Conservation (phyloP, 768 basidiomycete genomes). For the Gautieria morchelliformis region DNA sequence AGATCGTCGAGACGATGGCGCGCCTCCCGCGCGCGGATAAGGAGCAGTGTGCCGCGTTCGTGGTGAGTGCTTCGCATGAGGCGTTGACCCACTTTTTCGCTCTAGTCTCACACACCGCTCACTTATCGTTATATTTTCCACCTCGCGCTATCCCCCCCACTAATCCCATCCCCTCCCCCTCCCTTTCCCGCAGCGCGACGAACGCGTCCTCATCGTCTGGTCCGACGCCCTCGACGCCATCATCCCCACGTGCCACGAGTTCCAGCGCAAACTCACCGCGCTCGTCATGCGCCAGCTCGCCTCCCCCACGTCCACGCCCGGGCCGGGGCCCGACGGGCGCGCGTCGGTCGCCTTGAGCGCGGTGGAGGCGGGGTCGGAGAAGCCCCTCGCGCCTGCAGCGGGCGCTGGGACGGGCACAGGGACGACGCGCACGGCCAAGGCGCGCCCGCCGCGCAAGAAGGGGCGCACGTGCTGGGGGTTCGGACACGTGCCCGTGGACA, state of each 20-base stretch:
- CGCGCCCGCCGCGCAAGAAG: constrained; percentile 12
- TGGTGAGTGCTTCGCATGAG: constrained; percentile 35
- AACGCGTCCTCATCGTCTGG: constrained; percentile 78
- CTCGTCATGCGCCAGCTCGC: constrained; percentile 60
- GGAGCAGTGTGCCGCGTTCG: constrained; percentile 85
- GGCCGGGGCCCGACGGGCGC: not conserved
- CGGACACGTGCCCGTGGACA: constrained; percentile 8
- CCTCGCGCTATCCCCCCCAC: not conserved
- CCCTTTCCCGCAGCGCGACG: constrained; percentile 50
- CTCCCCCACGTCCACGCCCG: constrained; percentile 18
- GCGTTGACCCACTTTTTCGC: not conserved
- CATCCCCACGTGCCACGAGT: constrained; percentile 62
- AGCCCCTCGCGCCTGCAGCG: not conserved
- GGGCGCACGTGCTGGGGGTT: constrained; percentile 18
- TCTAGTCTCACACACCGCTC: no score
- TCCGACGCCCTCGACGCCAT: constrained; percentile 74
- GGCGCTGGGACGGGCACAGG: not conserved
- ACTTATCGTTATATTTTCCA: no score
- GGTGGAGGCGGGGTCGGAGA: not conserved
- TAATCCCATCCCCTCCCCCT: not conserved
- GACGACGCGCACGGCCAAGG: not conserved
- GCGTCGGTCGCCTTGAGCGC: not conserved
- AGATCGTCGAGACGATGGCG: constrained; percentile 64
- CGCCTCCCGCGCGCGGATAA: constrained; percentile 73
- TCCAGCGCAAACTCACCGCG: constrained; percentile 70